Base-by-base conservation (phyloP, 805 yeast genomes). In the Candida sakaeoensis region DNA sequence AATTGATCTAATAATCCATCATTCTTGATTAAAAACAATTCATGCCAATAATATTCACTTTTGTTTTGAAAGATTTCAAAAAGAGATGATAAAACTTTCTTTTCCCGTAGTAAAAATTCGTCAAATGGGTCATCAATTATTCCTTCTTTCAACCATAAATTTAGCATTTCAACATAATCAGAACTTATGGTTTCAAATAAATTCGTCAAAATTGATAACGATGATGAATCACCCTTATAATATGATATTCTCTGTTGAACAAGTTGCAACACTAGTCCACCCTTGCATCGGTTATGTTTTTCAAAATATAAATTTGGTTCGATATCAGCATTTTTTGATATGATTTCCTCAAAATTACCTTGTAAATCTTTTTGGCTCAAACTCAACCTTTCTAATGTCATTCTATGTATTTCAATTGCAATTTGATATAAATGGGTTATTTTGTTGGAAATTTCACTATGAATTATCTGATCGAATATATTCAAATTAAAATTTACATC, bases 131-230 rank as follows among this genome's bases (percentile, higher is more conserved):
- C 99, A 46, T 77, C 72, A 8, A 93, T 67, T 5, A 68, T 65
- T 0, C 99, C 99, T 36, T 71, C 63, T 4, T 73, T 70, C 13
- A 91, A 68, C 99, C 99, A 93, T n/a, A 64, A 55, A 49, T 84
- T 80, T 8, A 93, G 65, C 79, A 85, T 83, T 1, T 49, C 48
- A 14, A 86, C 66, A 52, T 87, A 93, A 28, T 78, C 77, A 23
- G 46, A 51, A 27, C 95, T 79, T 1, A 88, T 75, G 10, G 69
- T 68, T 33, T 74, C 74, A 37, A 84, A 75, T 2, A 91, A 50
- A 3, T 53, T 50, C 1, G 63, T 54, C 30, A 87, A 62, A 47
- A 86, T 79, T 4, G 68, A 65, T 27, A 64, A 63, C 0, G 85
- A 75, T 2, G 60, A 61, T 0, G 70, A 54, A 53, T 89, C 93